These are phyloP conservation scores for Bolboschoenus planiculmis DNA, from an alignment of 176 grass and related monocot genomes.

Conservation along the genomic window DNA sequence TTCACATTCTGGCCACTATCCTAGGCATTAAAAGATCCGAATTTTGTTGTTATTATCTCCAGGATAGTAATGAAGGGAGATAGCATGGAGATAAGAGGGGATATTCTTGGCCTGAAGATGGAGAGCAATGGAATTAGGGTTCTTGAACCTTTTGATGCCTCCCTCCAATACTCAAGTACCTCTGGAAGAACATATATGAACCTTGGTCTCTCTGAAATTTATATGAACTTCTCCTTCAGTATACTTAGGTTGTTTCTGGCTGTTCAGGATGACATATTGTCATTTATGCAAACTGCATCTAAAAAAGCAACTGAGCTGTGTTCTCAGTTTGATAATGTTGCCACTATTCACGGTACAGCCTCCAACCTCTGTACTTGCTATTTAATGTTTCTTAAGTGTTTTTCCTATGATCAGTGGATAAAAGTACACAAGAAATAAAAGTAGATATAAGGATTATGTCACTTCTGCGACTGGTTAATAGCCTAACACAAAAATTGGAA, in stretches of 20 bases:
- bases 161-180: slow-evolving; percentile 61
- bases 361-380: background rate
- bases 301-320: slow-evolving; percentile 73
- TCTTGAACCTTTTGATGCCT: slow-evolving; percentile 87
- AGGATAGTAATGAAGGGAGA: slow-evolving; percentile 85
- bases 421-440: background rate
- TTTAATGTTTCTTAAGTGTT: background rate
- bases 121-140: slow-evolving; percentile 96
- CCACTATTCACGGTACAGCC: slow-evolving; percentile 50
- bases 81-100: slow-evolving; percentile 71
- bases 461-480: background rate
- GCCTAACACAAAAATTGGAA: background rate
- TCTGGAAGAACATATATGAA: slow-evolving; percentile 85
- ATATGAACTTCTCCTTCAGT: slow-evolving; percentile 98
- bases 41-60: background rate
- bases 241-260: slow-evolving; percentile 88
- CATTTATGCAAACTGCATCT: slow-evolving; percentile 77
- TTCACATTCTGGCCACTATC: background rate
- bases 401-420: background rate
- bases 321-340: slow-evolving; percentile 85
- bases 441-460: background rate
- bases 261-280: slow-evolving; percentile 93
- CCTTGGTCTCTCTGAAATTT: slow-evolving; percentile 75
- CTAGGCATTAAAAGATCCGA: background rate
- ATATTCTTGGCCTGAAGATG: slow-evolving; percentile 77